Base-by-base conservation (phyloP, 108 stramenopile genomes). In the Nitzschia sp. region DNA sequence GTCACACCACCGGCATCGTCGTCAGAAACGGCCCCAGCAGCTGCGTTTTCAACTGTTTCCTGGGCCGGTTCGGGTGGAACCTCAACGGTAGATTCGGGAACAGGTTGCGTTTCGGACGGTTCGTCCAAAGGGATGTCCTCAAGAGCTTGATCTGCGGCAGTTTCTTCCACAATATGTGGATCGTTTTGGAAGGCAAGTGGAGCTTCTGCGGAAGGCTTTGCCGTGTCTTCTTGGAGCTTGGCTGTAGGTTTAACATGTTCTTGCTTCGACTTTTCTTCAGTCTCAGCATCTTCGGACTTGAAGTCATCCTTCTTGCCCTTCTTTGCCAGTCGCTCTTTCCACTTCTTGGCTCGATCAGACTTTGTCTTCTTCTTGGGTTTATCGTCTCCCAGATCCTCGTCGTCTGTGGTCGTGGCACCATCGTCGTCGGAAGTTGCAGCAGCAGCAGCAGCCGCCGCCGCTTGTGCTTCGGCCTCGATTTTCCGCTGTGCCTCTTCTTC, bases 311-410 rank as follows among this genome's bases (percentile, higher is more conserved):
- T 62, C 1, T 62, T 42, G 3, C 42, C 25, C 25, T 46, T 62
- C 24, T 27, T 42, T 45, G 61, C 61, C 3, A 62, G 42, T 26
- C 61, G 36, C 26, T 62, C 38, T 17, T 34, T 62, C 61, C 61
- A 62, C 19, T 62, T 62, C 2, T 25, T 42, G 0, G 61, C 61
- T 0, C 42, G 36, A 0, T 42, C 36, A 45, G 61, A 62, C 61
- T 62, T 62, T 8, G 19, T 42, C 61, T 59, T 59, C 11, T 32
- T 34, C 38, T 42, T 42, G 38, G 17, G 17, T 19, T 42, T 46
- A n/a, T 46, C 38, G 36, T 23, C 61, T 0, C 21, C 61, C 0
- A 34, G 46, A 8, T 4, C 61, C 0, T 42, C 61, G 15, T 62
- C 36, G 1, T 62, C 32, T 3, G 56, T 32, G 31, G 56, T 29